Evolutionary conservation across 2,329 filamentous ascomycete species (phyloP), one percentile per base, ranked within the genome.

Genomic region (Chlorencoelia australis): DNA sequence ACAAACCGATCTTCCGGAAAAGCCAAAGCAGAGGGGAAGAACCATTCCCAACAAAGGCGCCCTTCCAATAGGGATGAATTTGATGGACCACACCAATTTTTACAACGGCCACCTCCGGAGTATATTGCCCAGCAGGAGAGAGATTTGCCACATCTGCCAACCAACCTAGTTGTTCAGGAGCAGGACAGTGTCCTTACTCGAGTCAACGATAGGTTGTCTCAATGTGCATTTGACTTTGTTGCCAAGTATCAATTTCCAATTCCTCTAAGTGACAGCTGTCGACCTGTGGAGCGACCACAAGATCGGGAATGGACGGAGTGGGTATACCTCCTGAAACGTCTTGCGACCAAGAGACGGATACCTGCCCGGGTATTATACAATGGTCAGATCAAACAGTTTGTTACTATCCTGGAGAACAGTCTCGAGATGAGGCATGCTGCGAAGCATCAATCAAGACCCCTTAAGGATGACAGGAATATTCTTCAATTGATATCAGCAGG

Each of bases 221-320:
- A 82, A 59, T 91, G 84, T 58, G 85, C 84, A 20, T 93, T 82
- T 67, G 83, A 93, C 62, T 93, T 93, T 60, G 79, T 93, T 52
- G 85, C 85, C 51, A 87, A 86, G 61, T 91, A 91, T 58, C 84
- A 89, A 60, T 93, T 93, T 56, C 85, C 85, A 9, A 87, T 93
- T 49, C 85, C 85, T 8, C 62, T 91, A 51, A 83, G 85, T 21
- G 50, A 48, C 58, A 82, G 89, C 58, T 87, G 87, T 73, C 73
- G 83, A 48, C 79, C 80, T 39, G 71, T 88, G 35, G 77, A 82
- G 56, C 66, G 77, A 30, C 76, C 83, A 20, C 76, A 79, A 52
- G 83, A 88, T 60, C 72, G 83, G 44, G 85, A 91, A 59, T 93
- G 85, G 85, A 89, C 83, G 30, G 85, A 93, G 62, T 93, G 85